Base-by-base conservation (phyloP, 495 filamentous ascomycete genomes). In the Neurospora pannonica region DNA sequence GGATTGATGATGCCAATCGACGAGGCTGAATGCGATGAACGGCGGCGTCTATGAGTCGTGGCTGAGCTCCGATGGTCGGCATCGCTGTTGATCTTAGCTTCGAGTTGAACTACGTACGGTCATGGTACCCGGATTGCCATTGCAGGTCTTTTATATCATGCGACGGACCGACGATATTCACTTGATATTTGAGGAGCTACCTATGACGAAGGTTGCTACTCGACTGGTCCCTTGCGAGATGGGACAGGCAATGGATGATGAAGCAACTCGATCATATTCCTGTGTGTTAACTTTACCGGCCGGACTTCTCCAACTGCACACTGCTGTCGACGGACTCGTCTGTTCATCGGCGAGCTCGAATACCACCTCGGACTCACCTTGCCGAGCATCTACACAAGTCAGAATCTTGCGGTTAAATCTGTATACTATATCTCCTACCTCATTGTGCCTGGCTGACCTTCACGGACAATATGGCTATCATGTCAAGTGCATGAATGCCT, bases 271-370 rank as follows among this genome's bases (percentile, higher is more conserved):
- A 28, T 54, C 15, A 34, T 38, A 38, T 70, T 76, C n/a, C 75
- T 71, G 67, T 10, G 19, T 37, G 46, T 6, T 43, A 38, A 71
- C 73, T 75, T 76, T 72, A 71, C 76, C 77, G 77, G 75, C 71
- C 73, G 73, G 70, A 71, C 75, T 60, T 36, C 24, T 34, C 73
- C 73, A 70, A 70, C 17, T 39, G 31, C 54, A 28, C 21, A 43
- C 7, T 48, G 48, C 67, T 34, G 38, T 31, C 46, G 36, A 15
- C 48, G 34, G 3, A 13, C 72, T 39, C 4, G 62, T 71, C 39
- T 43, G 37, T 73, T 36, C 34, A 72, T 38, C 38, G 36, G 31
- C 38, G 38, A 46, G n/a, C 43, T 62, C 0, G 38, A 38, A 71
- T 34, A 72, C 31, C 38, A 31, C 38, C 8, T 72, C 38, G 43